Evolutionary conservation across 1,139 yeast genomes (phyloP).

Genomic region (Kodamaea arcana): DNA sequence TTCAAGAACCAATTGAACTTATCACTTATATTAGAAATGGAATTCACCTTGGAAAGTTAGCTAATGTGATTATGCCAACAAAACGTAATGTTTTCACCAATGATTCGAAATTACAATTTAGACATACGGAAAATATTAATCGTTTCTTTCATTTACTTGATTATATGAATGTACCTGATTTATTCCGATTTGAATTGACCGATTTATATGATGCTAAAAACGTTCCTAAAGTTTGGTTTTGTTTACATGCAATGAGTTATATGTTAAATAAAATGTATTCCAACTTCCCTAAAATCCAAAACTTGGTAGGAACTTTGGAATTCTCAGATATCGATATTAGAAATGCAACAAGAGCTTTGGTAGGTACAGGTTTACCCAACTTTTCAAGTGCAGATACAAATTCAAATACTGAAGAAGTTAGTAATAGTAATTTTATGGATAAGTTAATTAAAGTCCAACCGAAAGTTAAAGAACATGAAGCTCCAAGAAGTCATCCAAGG

Average conservation of each 20-base stretch:
- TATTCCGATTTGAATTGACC: conserved; percentile 84
- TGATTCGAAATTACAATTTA: conserved; percentile 65
- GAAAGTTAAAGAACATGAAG: conserved; percentile 1
- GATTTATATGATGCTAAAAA: conserved; percentile 91
- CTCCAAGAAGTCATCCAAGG: neutral
- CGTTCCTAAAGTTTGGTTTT: conserved; percentile 90
- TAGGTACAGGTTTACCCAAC: conserved; percentile 60
- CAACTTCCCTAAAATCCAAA: conserved; percentile 60
- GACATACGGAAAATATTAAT: conserved; percentile 91
- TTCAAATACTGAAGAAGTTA: conserved; percentile 7
- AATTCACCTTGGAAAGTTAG: conserved; percentile 74
- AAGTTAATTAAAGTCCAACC: conserved; percentile 6
- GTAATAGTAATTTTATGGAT: conserved; percentile 12
- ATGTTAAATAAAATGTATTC: conserved; percentile 50
- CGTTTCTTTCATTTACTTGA: conserved; percentile 72
- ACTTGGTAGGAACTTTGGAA: conserved; percentile 57
- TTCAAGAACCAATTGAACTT: conserved; percentile 50
- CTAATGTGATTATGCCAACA: conserved; percentile 68
- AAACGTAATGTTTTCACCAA: conserved; percentile 43
- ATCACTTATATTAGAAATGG: conserved; percentile 71
- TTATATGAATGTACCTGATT: conserved; percentile 72
- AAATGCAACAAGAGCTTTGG: conserved; percentile 63
- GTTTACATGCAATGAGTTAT: conserved; percentile 84
- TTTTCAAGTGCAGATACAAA: conserved; percentile 46
- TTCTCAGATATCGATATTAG: conserved; percentile 67